Conservation (phyloP, 176 grass and related monocot genomes). For the Eragrostis nindensis region DNA sequence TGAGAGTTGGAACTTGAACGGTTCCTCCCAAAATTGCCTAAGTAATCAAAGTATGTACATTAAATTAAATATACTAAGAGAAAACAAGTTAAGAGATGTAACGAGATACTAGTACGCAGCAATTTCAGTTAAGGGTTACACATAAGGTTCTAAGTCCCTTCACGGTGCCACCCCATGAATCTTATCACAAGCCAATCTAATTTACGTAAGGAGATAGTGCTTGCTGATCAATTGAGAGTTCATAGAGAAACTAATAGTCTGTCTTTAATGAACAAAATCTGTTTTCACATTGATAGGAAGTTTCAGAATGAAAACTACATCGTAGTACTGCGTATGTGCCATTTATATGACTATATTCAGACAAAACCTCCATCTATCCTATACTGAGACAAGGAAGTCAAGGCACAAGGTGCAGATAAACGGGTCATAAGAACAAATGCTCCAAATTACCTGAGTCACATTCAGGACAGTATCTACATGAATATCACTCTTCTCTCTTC, state of each 20-base stretch:
- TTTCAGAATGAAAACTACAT: not conserved
- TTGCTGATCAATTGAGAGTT: not conserved
- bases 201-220: not conserved
- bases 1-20: slow-evolving; percentile 91
- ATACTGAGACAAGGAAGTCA: not conserved
- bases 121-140: not conserved
- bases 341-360: not conserved
- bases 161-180: not conserved
- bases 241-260: not conserved
- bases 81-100: not conserved
- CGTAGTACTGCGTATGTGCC: not conserved
- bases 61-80: not conserved
- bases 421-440: not conserved
- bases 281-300: not conserved
- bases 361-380: no score
- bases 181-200: not conserved
- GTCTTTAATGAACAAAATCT: not conserved
- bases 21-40: slow-evolving; percentile 96
- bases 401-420: not conserved
- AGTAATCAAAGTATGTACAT: slow-evolving; percentile 4
- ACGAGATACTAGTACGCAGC: not conserved
- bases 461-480: slow-evolving; percentile 87
- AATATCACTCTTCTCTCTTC: slow-evolving; percentile 90
- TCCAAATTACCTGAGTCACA: slow-evolving; percentile 83
- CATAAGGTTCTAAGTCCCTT: not conserved